These are phyloP conservation scores for Boletus hoseneyae DNA, from an alignment of 1,284 basidiomycete species.

Conservation along the genomic window DNA sequence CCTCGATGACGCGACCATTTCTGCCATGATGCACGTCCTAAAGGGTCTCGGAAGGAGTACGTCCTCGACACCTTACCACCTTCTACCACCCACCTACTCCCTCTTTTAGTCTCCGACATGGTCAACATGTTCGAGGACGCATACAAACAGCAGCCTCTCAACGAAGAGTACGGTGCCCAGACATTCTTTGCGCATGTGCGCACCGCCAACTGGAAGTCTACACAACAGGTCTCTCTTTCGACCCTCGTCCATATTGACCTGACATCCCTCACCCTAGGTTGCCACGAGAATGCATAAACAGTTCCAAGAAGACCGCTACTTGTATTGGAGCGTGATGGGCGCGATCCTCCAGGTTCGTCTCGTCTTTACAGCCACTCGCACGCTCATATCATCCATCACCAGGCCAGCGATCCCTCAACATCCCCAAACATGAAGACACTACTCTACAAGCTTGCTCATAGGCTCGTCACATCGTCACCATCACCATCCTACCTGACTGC, in stretches of 20 bases:
- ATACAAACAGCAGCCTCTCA: constrained; percentile 70
- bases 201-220: constrained; percentile 74
- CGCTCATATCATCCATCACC: constrained; percentile 14
- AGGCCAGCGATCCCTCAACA: constrained; percentile 66
- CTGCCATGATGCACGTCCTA: constrained; percentile 78
- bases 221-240: constrained; percentile 56
- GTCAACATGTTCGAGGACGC: constrained; percentile 79
- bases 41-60: constrained; percentile 71
- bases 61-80: constrained; percentile 27
- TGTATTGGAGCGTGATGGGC: constrained; percentile 82
- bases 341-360: constrained; percentile 68
- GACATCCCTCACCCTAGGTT: constrained; percentile 39
- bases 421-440: constrained; percentile 58
- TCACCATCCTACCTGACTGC: constrained; percentile 60
- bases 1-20: constrained; percentile 66
- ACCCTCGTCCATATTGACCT: neutral
- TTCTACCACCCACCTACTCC: constrained; percentile 4
- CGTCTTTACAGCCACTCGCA: constrained; percentile 1
- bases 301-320: constrained; percentile 73
- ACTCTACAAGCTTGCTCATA: constrained; percentile 68
- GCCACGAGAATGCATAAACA: constrained; percentile 76
- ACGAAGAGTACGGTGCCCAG: constrained; percentile 79
- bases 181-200: constrained; percentile 81
- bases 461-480: constrained; percentile 58
- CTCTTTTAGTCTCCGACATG: constrained; percentile 62